phyloP scores from a whole-genome alignment of 2,329 filamentous ascomycete species.

The Pseudogymnoascus sp. region DNA sequence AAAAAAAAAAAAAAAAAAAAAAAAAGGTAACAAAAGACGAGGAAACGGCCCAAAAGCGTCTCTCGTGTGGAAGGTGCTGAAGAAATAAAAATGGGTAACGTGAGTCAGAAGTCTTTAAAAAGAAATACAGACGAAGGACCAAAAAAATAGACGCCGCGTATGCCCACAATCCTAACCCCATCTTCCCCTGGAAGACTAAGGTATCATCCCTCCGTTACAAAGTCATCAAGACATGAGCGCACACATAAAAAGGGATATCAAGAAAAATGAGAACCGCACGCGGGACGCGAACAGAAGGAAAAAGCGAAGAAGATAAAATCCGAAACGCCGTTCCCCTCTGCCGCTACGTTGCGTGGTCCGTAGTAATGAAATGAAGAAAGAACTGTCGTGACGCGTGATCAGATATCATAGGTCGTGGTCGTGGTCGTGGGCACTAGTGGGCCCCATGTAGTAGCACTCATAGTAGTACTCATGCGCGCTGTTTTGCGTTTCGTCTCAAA shows the following conservation, averaged over 20 bases:
- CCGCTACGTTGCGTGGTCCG: neutral
- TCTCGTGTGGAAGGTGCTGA: neutral
- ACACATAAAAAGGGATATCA: neutral
- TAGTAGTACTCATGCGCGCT: slow-evolving; percentile 1
- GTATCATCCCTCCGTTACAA: neutral
- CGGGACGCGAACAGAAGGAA: neutral
- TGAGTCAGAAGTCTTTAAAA: slow-evolving; percentile 9
- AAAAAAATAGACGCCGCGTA: neutral
- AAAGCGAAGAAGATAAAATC: neutral
- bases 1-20: neutral
- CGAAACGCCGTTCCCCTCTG: neutral
- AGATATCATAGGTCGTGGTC: slow-evolving; percentile 4
- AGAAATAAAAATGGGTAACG: neutral
- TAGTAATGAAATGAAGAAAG: neutral
- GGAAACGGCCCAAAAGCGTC: neutral
- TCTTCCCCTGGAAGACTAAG: neutral
- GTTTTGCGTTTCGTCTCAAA: slow-evolving; percentile 4
- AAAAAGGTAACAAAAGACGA: neutral
- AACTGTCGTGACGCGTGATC: slow-evolving; percentile 4
- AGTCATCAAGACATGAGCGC: neutral
- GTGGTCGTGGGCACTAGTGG: neutral
- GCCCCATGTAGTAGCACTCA: slow-evolving; percentile 2
- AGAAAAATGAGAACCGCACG: neutral
- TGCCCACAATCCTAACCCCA: neutral
- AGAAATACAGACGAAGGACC: neutral